Evolutionary conservation across 2,329 filamentous ascomycete species (phyloP).

Genomic region (Cladobotryum mycophilum): DNA sequence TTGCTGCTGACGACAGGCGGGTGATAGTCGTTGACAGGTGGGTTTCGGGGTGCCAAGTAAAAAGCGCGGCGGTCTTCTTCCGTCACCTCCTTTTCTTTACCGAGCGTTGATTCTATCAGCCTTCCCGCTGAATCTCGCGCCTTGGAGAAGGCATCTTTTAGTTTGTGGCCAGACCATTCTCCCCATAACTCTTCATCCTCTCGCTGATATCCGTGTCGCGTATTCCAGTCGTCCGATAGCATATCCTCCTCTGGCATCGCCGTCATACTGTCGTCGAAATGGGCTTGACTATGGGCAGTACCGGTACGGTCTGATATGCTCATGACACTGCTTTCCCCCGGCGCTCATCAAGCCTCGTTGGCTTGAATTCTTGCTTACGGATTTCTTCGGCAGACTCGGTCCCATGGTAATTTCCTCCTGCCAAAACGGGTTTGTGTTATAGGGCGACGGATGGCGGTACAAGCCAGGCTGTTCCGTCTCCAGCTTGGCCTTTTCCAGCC

Average conservation of each 20-base stretch:
- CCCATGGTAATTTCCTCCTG: constrained; percentile 78
- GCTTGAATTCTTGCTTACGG: constrained; percentile 50
- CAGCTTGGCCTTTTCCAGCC: constrained; percentile 57
- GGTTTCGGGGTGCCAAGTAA: constrained; percentile 55
- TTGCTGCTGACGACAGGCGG: constrained; percentile 76
- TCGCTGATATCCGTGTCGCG: constrained; percentile 66
- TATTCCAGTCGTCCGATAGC: constrained; percentile 58
- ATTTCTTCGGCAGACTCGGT: constrained; percentile 63
- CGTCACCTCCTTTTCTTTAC: constrained; percentile 46
- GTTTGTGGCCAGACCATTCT: constrained; percentile 43
- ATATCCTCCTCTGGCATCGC: constrained; percentile 33
- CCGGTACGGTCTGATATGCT: constrained; percentile 35
- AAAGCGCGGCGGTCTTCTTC: constrained; percentile 53
- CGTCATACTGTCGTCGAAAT: constrained; percentile 24
- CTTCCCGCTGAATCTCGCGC: constrained; percentile 51
- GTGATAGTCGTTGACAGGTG: constrained; percentile 79
- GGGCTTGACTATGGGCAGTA: constrained; percentile 30
- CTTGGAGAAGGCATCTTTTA: constrained; percentile 54
- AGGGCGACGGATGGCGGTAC: constrained; percentile 75
- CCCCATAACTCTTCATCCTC: constrained; percentile 88
- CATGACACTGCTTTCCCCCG: constrained; percentile 46
- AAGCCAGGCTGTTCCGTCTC: constrained; percentile 64
- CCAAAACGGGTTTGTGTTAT: constrained; percentile 86
- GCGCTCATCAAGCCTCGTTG: constrained; percentile 54
- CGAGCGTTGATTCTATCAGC: constrained; percentile 46